phyloP scores from a whole-genome alignment of 495 filamentous ascomycete genomes.

The Aspergillus carlsbadensis region DNA sequence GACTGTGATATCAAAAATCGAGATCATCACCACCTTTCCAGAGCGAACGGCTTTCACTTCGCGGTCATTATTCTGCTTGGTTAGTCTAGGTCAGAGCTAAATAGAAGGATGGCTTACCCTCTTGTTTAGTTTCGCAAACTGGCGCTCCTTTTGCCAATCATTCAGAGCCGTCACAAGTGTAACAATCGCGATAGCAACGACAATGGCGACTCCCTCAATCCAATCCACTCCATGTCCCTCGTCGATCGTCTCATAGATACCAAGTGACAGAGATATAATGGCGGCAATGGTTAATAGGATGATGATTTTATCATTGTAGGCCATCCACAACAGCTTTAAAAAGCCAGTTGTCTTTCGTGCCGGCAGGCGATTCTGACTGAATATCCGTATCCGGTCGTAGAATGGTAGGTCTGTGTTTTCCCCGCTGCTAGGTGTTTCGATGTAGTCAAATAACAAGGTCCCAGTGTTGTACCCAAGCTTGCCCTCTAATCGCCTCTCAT shows the following conservation, averaged over 20 bases:
- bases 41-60: conserved; percentile 75
- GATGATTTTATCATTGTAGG: conserved; percentile 84
- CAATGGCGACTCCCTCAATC: conserved; percentile 79
- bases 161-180: conserved; percentile 72
- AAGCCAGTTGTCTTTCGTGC: conserved; percentile 72
- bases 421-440: conserved; percentile 11
- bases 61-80: conserved; percentile 67
- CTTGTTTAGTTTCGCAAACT: conserved; percentile 76
- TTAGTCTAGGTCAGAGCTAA: neutral
- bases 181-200: conserved; percentile 73
- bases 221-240: conserved; percentile 61
- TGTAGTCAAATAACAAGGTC: conserved; percentile 28
- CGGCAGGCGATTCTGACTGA: conserved; percentile 70
- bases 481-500: conserved; percentile 60
- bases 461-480: conserved; percentile 62
- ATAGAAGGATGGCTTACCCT: conserved; percentile 38
- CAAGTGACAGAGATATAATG: conserved; percentile 67
- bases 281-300: conserved; percentile 74
- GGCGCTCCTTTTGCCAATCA: conserved; percentile 76
- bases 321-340: conserved; percentile 75
- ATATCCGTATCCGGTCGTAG: conserved; percentile 68
- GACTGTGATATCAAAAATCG: conserved; percentile 68
- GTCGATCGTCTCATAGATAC: conserved; percentile 62
- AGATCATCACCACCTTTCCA: conserved; percentile 69
- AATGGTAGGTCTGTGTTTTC: conserved; percentile 39